phyloP scores from a whole-genome alignment of 768 basidiomycete genomes.

The Bullera alba region DNA sequence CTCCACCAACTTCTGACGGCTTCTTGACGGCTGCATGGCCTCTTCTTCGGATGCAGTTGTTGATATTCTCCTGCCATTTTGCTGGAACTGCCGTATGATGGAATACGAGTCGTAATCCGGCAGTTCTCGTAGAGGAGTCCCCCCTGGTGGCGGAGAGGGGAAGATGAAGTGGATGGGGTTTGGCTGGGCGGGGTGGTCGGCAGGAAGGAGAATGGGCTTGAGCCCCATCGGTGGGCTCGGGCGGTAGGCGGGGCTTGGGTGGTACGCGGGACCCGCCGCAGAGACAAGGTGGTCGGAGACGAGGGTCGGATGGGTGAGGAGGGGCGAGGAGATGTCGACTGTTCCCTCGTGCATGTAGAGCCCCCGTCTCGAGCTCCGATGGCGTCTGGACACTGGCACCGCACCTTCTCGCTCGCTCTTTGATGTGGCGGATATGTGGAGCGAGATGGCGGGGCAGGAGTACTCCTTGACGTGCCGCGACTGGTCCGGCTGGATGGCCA shows the following conservation, averaged over 20 bases:
- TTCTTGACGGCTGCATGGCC: conserved; percentile 27
- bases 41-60: conserved; percentile 39
- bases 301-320: no score
- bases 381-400: conserved; percentile 7
- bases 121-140: background rate
- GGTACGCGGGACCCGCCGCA: no score
- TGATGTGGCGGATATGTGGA: conserved; percentile 16
- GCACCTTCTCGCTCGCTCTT: conserved; percentile 16
- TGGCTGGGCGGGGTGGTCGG: conserved; percentile 21
- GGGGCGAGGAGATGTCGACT: conserved; percentile 25
- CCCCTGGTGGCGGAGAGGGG: conserved; percentile 17
- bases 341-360: conserved; percentile 41
- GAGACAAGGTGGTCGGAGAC: conserved; percentile 1
- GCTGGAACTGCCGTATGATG: conserved; percentile 18
- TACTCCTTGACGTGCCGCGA: conserved; percentile 12
- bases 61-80: conserved; percentile 32
- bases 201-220: conserved; percentile 28
- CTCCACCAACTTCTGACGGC: conserved; percentile 11
- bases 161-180: conserved; percentile 33
- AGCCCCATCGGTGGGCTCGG: no score
- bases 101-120: conserved; percentile 12
- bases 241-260: no score
- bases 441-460: conserved; percentile 15
- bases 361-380: conserved; percentile 24
- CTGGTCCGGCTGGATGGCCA: conserved; percentile 13